Conservation (phyloP, 495 filamentous ascomycete genomes). For the Neurospora intermedia region DNA sequence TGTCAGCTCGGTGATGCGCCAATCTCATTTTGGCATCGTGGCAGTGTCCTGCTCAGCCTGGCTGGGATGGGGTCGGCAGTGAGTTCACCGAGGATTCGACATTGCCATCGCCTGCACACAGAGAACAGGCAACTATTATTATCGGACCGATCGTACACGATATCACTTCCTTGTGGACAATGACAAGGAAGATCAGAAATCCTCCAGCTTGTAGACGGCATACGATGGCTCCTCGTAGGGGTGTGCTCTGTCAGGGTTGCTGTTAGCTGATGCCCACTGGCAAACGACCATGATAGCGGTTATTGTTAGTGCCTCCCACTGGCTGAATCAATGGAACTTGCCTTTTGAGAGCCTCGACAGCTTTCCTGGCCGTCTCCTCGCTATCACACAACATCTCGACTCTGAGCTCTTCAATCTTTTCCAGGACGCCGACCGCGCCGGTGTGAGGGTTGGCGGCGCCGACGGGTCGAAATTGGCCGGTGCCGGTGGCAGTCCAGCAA, state of each 20-base stretch:
- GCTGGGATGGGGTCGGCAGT: no score
- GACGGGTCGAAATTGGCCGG: slow-evolving; percentile 44
- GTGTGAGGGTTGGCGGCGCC: slow-evolving; percentile 47
- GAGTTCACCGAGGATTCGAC: not conserved
- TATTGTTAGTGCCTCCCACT: not conserved
- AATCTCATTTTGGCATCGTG: not conserved
- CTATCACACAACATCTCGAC: slow-evolving; percentile 45
- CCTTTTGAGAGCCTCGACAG: slow-evolving; percentile 51
- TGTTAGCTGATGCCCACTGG: not conserved
- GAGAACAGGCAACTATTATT: not conserved
- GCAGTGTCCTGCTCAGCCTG: not conserved
- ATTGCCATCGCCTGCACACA: not conserved
- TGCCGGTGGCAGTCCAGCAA: slow-evolving; percentile 45
- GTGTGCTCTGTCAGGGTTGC: slow-evolving; percentile 42
- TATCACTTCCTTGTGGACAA: not conserved
- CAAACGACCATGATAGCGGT: not conserved
- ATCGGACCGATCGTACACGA: not conserved
- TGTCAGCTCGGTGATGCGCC: not conserved
- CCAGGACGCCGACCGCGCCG: slow-evolving; percentile 40
- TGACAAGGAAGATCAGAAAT: slow-evolving; percentile 36
- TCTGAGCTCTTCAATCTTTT: slow-evolving; percentile 37
- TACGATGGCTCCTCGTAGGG: slow-evolving; percentile 72
- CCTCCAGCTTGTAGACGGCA: slow-evolving; percentile 62
- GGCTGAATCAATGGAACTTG: slow-evolving; percentile 20
- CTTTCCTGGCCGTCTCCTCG: slow-evolving; percentile 30